A percentile compares a stretch with the other conserved stretches of the same genome.
phyloP scores from a whole-genome alignment of 495 filamentous ascomycete genomes.

The Neurospora sp. region DNA sequence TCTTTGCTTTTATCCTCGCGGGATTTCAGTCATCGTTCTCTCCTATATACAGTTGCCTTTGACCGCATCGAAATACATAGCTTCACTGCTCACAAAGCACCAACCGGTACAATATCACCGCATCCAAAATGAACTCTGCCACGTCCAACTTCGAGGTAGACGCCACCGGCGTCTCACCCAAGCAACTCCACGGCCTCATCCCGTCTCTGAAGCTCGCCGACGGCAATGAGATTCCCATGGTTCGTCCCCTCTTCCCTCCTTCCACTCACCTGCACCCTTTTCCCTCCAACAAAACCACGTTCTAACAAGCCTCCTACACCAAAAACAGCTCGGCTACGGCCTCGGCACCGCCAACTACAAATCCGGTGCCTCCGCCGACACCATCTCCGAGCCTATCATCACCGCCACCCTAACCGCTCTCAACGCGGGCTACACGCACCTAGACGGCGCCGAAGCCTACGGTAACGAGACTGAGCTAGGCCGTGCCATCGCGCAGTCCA shows the following conservation, averaged over 20 bases:
- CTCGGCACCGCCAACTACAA: slow-evolving; percentile 40
- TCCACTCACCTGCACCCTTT: background rate
- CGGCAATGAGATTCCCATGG: slow-evolving; percentile 63
- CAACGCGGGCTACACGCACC: slow-evolving; percentile 59
- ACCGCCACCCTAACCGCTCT: slow-evolving; percentile 58
- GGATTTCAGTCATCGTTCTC: background rate
- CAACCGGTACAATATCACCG: background rate
- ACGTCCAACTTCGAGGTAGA: slow-evolving; percentile 19
- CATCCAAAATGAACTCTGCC: slow-evolving; percentile 25
- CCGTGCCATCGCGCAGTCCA: slow-evolving; percentile 57
- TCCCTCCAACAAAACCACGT: background rate
- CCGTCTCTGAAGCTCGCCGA: slow-evolving; percentile 56
- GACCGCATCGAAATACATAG: background rate
- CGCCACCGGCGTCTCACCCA: slow-evolving; percentile 17
- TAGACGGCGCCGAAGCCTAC: slow-evolving; percentile 79
- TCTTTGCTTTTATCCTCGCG: background rate
- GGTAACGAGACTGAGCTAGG: slow-evolving; percentile 72
- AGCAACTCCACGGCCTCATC: slow-evolving; percentile 24
- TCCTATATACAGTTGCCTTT: background rate
- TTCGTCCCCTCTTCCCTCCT: slow-evolving; percentile 23
- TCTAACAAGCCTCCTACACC: slow-evolving; percentile 2
- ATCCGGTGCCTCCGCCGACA: slow-evolving; percentile 32
- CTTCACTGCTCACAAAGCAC: too few relatives aligned
- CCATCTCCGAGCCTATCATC: slow-evolving; percentile 33
- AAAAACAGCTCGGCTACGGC: slow-evolving; percentile 59